Evolutionary conservation across 768 basidiomycete species (phyloP).

Genomic region (Cubamyces lactineus): DNA sequence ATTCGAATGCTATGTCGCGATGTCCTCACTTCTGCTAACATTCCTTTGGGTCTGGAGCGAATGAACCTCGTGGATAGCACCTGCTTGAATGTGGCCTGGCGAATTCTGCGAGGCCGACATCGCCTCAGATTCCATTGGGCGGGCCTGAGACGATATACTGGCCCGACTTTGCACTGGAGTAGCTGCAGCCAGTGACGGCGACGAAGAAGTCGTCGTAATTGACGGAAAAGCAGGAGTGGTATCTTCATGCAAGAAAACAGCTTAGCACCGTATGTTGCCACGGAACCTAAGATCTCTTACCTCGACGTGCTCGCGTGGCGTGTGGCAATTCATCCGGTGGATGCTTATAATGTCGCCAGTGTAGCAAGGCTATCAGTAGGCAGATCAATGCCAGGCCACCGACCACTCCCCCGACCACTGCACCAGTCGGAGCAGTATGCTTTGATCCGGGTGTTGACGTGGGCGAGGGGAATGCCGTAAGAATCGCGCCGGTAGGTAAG

Average conservation of each 20-base stretch:
- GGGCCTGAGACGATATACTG: too few species aligned
- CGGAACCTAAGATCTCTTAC: background rate
- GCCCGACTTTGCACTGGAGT: background rate
- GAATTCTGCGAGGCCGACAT: too few species aligned
- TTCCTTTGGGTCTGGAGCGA: too few species aligned
- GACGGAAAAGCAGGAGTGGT: background rate
- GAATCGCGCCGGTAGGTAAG: too few species aligned
- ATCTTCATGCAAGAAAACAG: background rate
- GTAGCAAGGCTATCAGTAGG: background rate
- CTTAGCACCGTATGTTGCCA: background rate
- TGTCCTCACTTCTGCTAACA: too few species aligned
- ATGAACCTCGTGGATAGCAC: too few species aligned
- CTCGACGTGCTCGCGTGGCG: background rate
- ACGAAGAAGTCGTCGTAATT: background rate
- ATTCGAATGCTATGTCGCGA: too few species aligned
- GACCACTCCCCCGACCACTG: slow-evolving; percentile 3
- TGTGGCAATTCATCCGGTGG: background rate
- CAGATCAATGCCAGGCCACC: slow-evolving; percentile 3
- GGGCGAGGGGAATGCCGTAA: too few species aligned
- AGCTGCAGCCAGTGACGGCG: background rate
- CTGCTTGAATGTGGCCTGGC: background rate
- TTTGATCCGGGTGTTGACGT: background rate
- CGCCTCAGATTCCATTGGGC: too few species aligned
- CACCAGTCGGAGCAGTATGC: background rate
- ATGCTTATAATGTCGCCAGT: background rate